These are phyloP conservation scores for Diplodia scrobiculata DNA, from an alignment of 2,329 filamentous ascomycete genomes.

Conservation along the genomic window DNA sequence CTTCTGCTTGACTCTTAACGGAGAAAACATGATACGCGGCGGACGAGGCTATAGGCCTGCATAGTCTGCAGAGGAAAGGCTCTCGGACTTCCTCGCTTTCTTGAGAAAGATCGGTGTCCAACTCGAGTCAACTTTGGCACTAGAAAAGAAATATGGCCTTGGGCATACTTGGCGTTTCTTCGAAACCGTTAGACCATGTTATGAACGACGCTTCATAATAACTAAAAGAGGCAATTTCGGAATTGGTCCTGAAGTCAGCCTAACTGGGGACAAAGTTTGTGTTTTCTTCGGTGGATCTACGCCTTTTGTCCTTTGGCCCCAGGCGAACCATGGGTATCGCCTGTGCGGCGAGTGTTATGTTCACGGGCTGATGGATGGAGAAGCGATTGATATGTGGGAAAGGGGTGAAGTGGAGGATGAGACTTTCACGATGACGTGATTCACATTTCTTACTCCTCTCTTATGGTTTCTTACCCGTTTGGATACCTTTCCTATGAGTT, in stretches of 20 bases:
- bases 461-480: neutral
- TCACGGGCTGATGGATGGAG: neutral
- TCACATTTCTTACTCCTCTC: neutral
- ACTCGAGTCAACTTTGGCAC: neutral
- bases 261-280: neutral
- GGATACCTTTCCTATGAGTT: too few relatives aligned
- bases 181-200: neutral
- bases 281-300: neutral
- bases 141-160: neutral
- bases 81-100: neutral
- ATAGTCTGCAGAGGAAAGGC: neutral
- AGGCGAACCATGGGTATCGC: neutral
- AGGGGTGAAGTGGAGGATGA: neutral
- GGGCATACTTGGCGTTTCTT: neutral
- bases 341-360: neutral
- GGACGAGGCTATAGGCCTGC: neutral
- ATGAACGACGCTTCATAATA: neutral
- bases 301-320: neutral
- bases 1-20: neutral
- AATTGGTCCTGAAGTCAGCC: neutral
- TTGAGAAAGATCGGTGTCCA: neutral
- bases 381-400: neutral
- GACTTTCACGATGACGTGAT: neutral
- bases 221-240: neutral
- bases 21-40: rapidly evolving